Conservation (phyloP, 148 eudicot species). For the Cornus suecica region DNA sequence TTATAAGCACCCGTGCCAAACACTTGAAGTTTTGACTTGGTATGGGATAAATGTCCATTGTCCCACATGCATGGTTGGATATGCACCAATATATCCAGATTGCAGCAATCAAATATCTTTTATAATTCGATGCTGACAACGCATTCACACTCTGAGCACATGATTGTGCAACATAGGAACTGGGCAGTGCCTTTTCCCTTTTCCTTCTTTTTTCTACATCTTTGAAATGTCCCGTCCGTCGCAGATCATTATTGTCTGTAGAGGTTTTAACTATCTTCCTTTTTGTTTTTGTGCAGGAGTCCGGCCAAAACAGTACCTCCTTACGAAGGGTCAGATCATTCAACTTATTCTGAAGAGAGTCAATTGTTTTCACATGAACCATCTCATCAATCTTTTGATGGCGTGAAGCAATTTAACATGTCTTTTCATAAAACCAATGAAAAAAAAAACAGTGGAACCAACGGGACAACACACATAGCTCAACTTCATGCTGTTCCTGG, state of each 20-base stretch:
- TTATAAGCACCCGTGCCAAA: too few species aligned
- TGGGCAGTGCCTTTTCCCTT: not conserved
- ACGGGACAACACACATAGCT: constrained; percentile 54
- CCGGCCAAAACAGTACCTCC: constrained; percentile 22
- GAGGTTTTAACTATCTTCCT: not conserved
- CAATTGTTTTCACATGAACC: constrained; percentile 27
- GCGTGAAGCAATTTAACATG: constrained; percentile 44
- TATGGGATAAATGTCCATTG: too few species aligned
- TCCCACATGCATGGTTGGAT: not conserved
- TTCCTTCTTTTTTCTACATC: not conserved
- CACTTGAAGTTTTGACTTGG: too few species aligned
- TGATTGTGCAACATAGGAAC: too few species aligned
- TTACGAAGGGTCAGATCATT: constrained; percentile 17
- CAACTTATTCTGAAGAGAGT: constrained; percentile 21
- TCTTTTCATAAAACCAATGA: constrained; percentile 45
- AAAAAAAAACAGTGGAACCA: constrained; percentile 30
- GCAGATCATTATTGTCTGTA: not conserved
- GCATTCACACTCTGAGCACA: too few species aligned
- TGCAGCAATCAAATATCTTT: too few species aligned
- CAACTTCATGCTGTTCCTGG: constrained; percentile 59
- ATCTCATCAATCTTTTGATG: constrained; percentile 39
- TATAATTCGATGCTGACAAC: too few species aligned
- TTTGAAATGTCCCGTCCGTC: not conserved
- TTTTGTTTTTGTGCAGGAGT: constrained; percentile 24
- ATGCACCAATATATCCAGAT: not conserved